phyloP scores from a whole-genome alignment of 2,329 filamentous ascomycete genomes.

The Cryphonectria nitschkei region DNA sequence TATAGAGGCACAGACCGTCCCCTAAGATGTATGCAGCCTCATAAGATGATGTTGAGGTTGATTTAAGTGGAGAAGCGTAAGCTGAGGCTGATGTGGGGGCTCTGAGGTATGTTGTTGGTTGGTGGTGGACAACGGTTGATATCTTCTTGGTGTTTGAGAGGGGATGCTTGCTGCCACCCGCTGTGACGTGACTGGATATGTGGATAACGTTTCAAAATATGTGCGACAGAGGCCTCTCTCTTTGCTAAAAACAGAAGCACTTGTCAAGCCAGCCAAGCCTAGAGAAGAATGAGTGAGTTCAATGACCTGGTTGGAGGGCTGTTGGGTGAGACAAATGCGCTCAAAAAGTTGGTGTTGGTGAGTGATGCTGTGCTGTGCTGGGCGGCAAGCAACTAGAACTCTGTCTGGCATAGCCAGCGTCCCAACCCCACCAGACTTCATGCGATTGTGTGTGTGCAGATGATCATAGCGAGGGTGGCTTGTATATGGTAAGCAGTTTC shows the following conservation, averaged over 20 bases:
- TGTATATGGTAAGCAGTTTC: neutral
- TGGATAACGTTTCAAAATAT: neutral
- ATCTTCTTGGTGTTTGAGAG: neutral
- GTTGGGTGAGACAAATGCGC: neutral
- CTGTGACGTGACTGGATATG: neutral
- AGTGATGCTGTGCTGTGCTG: neutral
- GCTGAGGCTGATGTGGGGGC: neutral
- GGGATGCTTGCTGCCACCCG: neutral
- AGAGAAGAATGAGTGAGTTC: neutral
- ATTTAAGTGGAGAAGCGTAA: neutral
- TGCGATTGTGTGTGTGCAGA: neutral
- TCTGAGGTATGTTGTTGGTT: neutral
- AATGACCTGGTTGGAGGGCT: neutral
- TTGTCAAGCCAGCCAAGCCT: neutral
- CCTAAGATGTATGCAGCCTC: neutral
- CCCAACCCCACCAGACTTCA: neutral
- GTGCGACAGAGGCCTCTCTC: neutral
- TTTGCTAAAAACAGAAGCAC: neutral
- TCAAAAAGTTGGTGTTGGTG: neutral
- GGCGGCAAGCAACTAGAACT: neutral
- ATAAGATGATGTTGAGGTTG: neutral
- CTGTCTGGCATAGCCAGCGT: neutral
- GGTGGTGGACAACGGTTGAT: neutral
- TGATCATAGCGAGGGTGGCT: neutral
- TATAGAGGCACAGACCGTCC: neutral